phyloP scores from a whole-genome alignment of 139 green algal species.

The Chlorella sp. region DNA sequence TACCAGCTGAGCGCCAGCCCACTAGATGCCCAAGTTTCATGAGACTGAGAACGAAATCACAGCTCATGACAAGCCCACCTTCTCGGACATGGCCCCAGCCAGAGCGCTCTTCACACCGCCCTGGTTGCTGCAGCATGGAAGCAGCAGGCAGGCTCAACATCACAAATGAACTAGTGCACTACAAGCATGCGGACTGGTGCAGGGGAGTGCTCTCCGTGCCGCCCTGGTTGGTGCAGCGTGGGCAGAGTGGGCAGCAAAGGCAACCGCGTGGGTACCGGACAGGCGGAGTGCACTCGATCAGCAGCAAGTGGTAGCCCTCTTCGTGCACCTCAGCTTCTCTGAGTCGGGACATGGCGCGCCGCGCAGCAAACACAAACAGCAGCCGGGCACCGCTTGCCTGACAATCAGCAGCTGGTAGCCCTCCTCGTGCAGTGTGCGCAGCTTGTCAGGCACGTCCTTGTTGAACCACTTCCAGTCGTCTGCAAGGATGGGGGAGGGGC shows the following conservation, averaged over 20 bases:
- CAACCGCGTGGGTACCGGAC: too few relatives aligned
- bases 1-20: not conserved
- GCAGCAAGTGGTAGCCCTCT: too few relatives aligned
- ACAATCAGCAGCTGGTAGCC: slow-evolving; percentile 80
- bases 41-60: not conserved
- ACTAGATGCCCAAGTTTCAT: not conserved
- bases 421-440: slow-evolving; percentile 50
- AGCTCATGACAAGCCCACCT: slow-evolving; percentile 15
- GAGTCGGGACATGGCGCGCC: too few relatives aligned
- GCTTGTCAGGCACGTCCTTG: slow-evolving; percentile 48
- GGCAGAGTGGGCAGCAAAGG: too few relatives aligned
- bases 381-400: slow-evolving; percentile 22
- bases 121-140: slow-evolving; percentile 66
- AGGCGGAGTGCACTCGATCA: too few relatives aligned
- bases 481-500: not conserved
- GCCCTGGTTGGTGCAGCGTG: too few relatives aligned
- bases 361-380: too few relatives aligned
- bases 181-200: too few relatives aligned
- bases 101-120: slow-evolving; percentile 65
- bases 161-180: too few relatives aligned
- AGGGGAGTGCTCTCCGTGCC: too few relatives aligned
- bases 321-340: too few relatives aligned
- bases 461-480: slow-evolving; percentile 72
- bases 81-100: slow-evolving; percentile 57
- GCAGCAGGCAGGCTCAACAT: too few relatives aligned